Base-by-base conservation (phyloP, 208 protist genomes). In the Leishmania tarentolae region DNA sequence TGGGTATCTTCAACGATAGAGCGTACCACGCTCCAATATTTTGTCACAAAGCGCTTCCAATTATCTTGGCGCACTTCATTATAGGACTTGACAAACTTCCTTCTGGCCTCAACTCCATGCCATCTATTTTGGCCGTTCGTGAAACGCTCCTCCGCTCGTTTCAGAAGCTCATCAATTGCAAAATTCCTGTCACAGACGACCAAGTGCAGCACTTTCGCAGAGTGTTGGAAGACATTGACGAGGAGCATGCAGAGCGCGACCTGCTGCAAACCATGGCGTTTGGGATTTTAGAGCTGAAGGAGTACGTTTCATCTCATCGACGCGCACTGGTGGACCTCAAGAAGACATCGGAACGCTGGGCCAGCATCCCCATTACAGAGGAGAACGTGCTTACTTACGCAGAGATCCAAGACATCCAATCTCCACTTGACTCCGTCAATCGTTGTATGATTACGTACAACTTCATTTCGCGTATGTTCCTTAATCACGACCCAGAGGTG, bases 101-200 rank as follows among this genome's bases (percentile, higher is more conserved):
- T 1, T 88, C 89, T 46, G 96, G 96, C 17, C 85, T 98, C 21
- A 93, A 94, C 80, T 87, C 92, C 0, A 98, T 98, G 96, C 84
- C 83, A 28, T 92, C 93, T 15, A 92, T 96, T 50, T 80, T 90
- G 21, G 75, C 80, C 8, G 95, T 98, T 19, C 88, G 91, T 47
- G 84, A 90, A n/a, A 96, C 89, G 3, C 89, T 98, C 74, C 82
- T 96, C 65, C 77, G 85, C 8, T 95, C 93, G 0, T 97, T 97
- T 61, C 78, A 89, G 66, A 90, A 88, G 65, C 78, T 97, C 1
- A 84, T 95, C 17, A 80, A 87, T 21, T 95, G 91, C 76, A 84
- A 90, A 50, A 95, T 97, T 53, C 95, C 94, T 3, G 83, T 92
- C 31, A 83, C 63, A 13, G 52, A 69, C 3, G 88, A 88, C 44